Conservation (phyloP, 495 filamentous ascomycete genomes). For the Xylaria intraflava region DNA sequence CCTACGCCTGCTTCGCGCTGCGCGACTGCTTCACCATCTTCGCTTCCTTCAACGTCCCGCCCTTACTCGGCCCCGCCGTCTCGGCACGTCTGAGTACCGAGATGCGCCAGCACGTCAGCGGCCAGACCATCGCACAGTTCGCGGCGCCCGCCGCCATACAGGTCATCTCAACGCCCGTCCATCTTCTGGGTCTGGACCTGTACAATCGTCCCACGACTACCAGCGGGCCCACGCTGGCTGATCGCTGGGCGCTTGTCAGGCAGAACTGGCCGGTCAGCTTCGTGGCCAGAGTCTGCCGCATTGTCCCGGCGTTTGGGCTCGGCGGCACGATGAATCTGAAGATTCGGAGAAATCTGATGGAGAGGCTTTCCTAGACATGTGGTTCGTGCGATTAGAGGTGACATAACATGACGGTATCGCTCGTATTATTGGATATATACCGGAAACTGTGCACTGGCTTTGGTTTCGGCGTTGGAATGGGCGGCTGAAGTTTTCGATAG, state of each 20-base stretch:
- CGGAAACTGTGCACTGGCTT: background rate
- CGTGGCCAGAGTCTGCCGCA: constrained; percentile 78
- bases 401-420: too few species aligned
- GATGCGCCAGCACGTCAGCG: constrained; percentile 29
- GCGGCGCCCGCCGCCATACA: constrained; percentile 74
- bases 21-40: constrained; percentile 91
- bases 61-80: constrained; percentile 63
- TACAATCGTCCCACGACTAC: constrained; percentile 63
- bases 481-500: background rate
- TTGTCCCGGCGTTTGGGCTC: constrained; percentile 89
- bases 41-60: constrained; percentile 85
- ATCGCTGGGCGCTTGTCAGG: constrained; percentile 57
- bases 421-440: too few species aligned
- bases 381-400: too few species aligned
- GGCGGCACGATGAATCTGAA: constrained; percentile 83
- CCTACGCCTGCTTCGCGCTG: constrained; percentile 72
- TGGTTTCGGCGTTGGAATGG: background rate
- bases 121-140: constrained; percentile 68
- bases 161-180: constrained; percentile 75
- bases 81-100: constrained; percentile 47
- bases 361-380: constrained; percentile 25
- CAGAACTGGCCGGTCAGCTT: constrained; percentile 74
- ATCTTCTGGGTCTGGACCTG: constrained; percentile 80
- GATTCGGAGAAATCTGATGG: constrained; percentile 53
- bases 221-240: constrained; percentile 40